Percentiles rank a stretch among this genome's conserved stretches.
Conservation (phyloP, 257 asterid genomes). For the Lantana camara region DNA sequence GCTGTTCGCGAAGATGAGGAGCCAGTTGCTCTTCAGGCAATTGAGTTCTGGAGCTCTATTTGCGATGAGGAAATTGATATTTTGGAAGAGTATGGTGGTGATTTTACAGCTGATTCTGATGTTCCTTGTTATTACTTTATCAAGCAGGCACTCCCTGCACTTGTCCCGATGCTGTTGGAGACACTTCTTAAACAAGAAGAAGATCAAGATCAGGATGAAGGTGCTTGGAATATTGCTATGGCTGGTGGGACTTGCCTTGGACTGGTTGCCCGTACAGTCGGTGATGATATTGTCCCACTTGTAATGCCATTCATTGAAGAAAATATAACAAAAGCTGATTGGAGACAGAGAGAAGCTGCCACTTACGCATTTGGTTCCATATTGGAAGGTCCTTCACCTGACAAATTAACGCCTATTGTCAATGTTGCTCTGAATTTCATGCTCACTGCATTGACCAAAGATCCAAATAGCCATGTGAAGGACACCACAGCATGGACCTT, state of each 20-base stretch:
- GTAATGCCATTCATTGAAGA: constrained; percentile 64
- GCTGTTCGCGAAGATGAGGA: constrained; percentile 65
- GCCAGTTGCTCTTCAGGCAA: constrained; percentile 67
- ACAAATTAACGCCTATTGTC: constrained; percentile 48
- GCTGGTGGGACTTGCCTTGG: constrained; percentile 80
- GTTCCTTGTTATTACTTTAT: constrained; percentile 60
- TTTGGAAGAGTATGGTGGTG: constrained; percentile 58
- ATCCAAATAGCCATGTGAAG: constrained; percentile 61
- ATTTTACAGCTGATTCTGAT: constrained; percentile 60
- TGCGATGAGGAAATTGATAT: constrained; percentile 73
- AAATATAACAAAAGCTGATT: constrained; percentile 52
- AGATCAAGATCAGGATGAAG: constrained; percentile 71
- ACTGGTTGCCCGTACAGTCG: constrained; percentile 61
- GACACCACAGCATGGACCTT: constrained; percentile 69
- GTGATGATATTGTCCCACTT: constrained; percentile 62
- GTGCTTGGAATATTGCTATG: constrained; percentile 72
- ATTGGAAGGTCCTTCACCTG: constrained; percentile 67
- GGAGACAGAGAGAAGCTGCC: constrained; percentile 80
- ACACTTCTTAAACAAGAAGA: constrained; percentile 72
- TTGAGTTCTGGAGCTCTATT: constrained; percentile 69
- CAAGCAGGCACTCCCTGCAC: constrained; percentile 72
- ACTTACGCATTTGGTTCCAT: constrained; percentile 68
- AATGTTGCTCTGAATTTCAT: constrained; percentile 62
- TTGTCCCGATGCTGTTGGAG: constrained; percentile 60
- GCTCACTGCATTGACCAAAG: constrained; percentile 57